A percentile compares a stretch with the other conserved stretches of the same genome.
Conservation (phyloP, 306 rosid species). For the Carpinus viminea region DNA sequence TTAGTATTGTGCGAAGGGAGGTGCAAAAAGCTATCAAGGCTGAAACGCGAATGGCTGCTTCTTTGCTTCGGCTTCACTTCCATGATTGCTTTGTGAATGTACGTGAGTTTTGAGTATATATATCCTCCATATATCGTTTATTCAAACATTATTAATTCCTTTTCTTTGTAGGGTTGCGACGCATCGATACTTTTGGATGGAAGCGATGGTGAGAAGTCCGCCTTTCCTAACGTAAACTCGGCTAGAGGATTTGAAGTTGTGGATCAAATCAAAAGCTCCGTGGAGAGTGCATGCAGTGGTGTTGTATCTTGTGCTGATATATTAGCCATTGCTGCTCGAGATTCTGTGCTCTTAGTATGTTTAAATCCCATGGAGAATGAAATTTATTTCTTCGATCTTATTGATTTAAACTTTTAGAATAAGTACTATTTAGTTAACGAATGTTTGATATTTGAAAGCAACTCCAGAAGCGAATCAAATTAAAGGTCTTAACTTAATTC, state of each 20-base stretch:
- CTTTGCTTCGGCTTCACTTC: slow-evolving; percentile 88
- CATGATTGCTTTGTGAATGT: slow-evolving; percentile 96
- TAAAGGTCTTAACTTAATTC: no score
- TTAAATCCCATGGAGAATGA: background rate
- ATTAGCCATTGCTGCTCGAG: slow-evolving; percentile 76
- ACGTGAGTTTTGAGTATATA: slow-evolving; percentile 27
- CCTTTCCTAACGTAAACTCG: slow-evolving; percentile 69
- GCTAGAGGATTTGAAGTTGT: slow-evolving; percentile 78
- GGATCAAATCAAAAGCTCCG: slow-evolving; percentile 68
- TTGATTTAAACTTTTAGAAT: no score
- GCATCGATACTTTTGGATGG: slow-evolving; percentile 76
- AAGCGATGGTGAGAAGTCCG: slow-evolving; percentile 58
- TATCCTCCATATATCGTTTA: background rate
- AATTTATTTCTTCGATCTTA: no score
- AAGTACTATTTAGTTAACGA: no score
- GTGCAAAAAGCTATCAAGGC: slow-evolving; percentile 52
- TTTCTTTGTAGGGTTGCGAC: slow-evolving; percentile 72
- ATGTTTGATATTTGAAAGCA: no score
- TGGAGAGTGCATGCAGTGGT: slow-evolving; percentile 76
- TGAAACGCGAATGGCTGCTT: slow-evolving; percentile 87
- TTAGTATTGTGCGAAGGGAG: slow-evolving; percentile 54
- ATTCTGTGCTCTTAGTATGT: slow-evolving; percentile 74
- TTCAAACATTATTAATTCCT: background rate
- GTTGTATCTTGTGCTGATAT: slow-evolving; percentile 91
- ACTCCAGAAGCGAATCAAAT: no score